Percentiles rank a stretch among this genome's conserved stretches.
Evolutionary conservation across 768 basidiomycete genomes (phyloP).

Genomic region (Porphyrellus cyaneotinctus): DNA sequence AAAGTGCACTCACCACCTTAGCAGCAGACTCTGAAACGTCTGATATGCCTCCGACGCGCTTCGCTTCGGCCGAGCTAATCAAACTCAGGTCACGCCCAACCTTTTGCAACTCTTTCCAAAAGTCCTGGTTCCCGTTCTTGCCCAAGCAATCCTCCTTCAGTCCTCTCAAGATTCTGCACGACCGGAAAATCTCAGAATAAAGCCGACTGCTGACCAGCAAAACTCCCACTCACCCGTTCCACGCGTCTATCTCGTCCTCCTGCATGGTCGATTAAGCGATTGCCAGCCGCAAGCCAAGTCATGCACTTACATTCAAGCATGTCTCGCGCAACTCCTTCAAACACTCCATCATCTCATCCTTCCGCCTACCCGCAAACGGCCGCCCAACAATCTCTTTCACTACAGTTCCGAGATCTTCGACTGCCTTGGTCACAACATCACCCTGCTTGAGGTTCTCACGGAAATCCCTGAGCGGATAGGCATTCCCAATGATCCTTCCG

Average conservation of each 20-base stretch:
- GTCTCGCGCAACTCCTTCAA: slow-evolving; percentile 62
- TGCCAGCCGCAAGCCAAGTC: background rate
- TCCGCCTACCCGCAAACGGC: slow-evolving; percentile 68
- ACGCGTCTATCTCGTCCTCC: slow-evolving; percentile 81
- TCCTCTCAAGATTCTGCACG: slow-evolving; percentile 54
- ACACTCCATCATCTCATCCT: slow-evolving; percentile 69
- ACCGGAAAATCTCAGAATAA: background rate
- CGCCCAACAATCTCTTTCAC: slow-evolving; percentile 64
- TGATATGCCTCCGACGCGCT: slow-evolving; percentile 53
- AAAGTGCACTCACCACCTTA: slow-evolving; percentile 42
- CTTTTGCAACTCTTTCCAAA: slow-evolving; percentile 59
- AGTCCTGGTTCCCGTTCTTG: slow-evolving; percentile 57
- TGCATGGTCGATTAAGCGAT: slow-evolving; percentile 23
- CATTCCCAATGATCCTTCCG: slow-evolving; percentile 72
- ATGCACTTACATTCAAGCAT: slow-evolving; percentile 52
- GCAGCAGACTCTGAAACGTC: slow-evolving; percentile 52
- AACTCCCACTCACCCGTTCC: slow-evolving; percentile 60
- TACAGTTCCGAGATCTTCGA: slow-evolving; percentile 71
- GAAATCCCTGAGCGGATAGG: slow-evolving; percentile 76
- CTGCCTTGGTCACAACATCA: slow-evolving; percentile 81
- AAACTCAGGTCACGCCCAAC: slow-evolving; percentile 53
- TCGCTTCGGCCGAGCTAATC: slow-evolving; percentile 61
- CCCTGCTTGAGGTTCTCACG: slow-evolving; percentile 62
- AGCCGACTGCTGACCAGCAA: background rate
- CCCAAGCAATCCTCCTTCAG: slow-evolving; percentile 53